Evolutionary conservation across 2,329 filamentous ascomycete genomes (phyloP).

Genomic region (Hymenotorrendiella dingleyae): DNA sequence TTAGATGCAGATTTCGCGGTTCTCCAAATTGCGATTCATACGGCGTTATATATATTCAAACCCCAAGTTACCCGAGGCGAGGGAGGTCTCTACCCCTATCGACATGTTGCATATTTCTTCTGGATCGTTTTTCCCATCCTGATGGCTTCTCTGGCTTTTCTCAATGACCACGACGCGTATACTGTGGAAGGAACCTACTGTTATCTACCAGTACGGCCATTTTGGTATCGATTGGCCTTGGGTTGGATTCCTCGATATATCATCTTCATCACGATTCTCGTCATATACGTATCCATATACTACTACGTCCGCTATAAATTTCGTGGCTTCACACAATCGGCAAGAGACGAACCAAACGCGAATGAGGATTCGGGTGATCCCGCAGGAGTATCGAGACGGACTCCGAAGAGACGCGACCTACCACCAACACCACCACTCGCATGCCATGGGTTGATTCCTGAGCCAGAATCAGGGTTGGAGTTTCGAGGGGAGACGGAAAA

Average conservation of each 20-base stretch:
- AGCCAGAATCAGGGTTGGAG: slow-evolving; percentile 12
- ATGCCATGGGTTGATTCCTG: slow-evolving; percentile 26
- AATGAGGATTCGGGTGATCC: slow-evolving; percentile 10
- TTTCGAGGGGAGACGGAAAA: slow-evolving; percentile 4
- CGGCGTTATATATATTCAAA: slow-evolving; percentile 64
- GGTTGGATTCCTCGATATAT: slow-evolving; percentile 71
- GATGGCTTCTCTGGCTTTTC: slow-evolving; percentile 58
- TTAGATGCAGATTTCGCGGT: slow-evolving; percentile 66
- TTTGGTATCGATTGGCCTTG: slow-evolving; percentile 63
- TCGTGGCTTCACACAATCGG: slow-evolving; percentile 22
- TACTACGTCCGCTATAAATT: slow-evolving; percentile 49
- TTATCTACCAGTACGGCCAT: slow-evolving; percentile 58
- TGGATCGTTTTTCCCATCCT: slow-evolving; percentile 54
- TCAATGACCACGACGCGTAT: slow-evolving; percentile 49
- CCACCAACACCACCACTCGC: slow-evolving; percentile 22
- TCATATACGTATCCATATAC: slow-evolving; percentile 65
- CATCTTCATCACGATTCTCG: slow-evolving; percentile 57
- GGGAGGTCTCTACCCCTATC: slow-evolving; percentile 64
- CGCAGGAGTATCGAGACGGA: slow-evolving; percentile 4
- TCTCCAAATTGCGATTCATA: slow-evolving; percentile 68
- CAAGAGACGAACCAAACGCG: slow-evolving; percentile 6
- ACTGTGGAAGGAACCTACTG: slow-evolving; percentile 62
- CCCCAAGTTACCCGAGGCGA: slow-evolving; percentile 42
- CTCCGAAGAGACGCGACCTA: slow-evolving; percentile 10
- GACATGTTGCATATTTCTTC: slow-evolving; percentile 50